These are phyloP conservation scores for Erodium maritimum DNA, from an alignment of 345 rosid species.

Conservation along the genomic window DNA sequence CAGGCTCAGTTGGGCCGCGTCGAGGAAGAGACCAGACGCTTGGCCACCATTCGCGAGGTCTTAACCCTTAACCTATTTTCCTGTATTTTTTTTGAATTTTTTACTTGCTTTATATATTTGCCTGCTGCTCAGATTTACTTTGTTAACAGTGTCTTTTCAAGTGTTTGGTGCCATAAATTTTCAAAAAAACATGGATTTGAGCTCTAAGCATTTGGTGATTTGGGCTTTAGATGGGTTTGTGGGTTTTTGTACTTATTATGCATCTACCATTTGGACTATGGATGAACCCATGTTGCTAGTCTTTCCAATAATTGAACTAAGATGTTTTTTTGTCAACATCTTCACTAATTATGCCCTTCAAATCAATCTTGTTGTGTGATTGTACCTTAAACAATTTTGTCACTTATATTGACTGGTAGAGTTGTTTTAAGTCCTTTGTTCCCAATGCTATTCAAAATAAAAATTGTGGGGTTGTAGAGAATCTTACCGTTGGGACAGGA, in stretches of 20 bases:
- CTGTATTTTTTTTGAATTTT: background rate
- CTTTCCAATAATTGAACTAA: background rate
- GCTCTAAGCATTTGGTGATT: background rate
- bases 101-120: background rate
- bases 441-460: no score
- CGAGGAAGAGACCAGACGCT: slow-evolving; percentile 32
- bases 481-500: background rate
- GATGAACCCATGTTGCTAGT: no score
- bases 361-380: no score
- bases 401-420: no score
- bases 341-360: no score
- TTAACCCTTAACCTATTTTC: no score
- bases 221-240: background rate
- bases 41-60: slow-evolving; percentile 76
- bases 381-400: no score
- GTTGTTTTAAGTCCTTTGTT: no score
- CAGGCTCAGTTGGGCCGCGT: slow-evolving; percentile 77
- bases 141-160: slow-evolving; percentile 1
- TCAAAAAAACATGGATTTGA: background rate
- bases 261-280: background rate
- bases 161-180: slow-evolving; percentile 1
- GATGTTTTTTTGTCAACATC: no score
- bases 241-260: no score
- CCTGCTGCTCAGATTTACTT: background rate
- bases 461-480: no score